phyloP scores from a whole-genome alignment of 192 early-diverging fungal genomes.

The Neocallimastix lanati region DNA sequence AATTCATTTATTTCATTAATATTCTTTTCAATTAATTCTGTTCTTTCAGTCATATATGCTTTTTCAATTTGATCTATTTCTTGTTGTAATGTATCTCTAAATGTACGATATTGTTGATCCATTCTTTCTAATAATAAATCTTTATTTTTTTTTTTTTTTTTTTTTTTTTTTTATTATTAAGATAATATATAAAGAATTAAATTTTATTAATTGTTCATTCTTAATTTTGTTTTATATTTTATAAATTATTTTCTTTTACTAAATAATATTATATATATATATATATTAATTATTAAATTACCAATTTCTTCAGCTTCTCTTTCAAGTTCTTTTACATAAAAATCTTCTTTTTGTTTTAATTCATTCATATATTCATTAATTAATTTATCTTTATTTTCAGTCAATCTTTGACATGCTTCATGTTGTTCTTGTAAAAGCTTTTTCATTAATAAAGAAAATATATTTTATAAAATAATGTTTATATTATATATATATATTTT shows the following conservation, averaged over 20 bases:
- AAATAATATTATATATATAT: too few relatives aligned
- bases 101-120: constrained; percentile 25
- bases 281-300: not conserved
- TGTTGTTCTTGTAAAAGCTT: constrained; percentile 20
- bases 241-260: too few relatives aligned
- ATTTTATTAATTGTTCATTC: too few relatives aligned
- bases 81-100: constrained; percentile 21
- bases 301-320: constrained; percentile 41
- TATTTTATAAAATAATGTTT: too few relatives aligned
- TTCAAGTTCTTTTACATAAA: constrained; percentile 40
- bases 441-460: too few relatives aligned
- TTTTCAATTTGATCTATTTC: constrained; percentile 35
- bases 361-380: constrained; percentile 27
- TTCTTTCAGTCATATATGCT: constrained; percentile 30
- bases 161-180: too few relatives aligned
- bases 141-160: too few relatives aligned
- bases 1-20: constrained; percentile 20
- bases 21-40: constrained; percentile 25
- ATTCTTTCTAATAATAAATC: constrained; percentile 30
- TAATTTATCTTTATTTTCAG: constrained; percentile 24
- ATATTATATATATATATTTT: too few relatives aligned
- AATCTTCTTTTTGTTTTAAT: constrained; percentile 34
- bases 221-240: too few relatives aligned
- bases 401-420: constrained; percentile 17
- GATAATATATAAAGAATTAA: too few relatives aligned